Conservation (phyloP, 108 stramenopile species). For the Ochromonas danica region DNA sequence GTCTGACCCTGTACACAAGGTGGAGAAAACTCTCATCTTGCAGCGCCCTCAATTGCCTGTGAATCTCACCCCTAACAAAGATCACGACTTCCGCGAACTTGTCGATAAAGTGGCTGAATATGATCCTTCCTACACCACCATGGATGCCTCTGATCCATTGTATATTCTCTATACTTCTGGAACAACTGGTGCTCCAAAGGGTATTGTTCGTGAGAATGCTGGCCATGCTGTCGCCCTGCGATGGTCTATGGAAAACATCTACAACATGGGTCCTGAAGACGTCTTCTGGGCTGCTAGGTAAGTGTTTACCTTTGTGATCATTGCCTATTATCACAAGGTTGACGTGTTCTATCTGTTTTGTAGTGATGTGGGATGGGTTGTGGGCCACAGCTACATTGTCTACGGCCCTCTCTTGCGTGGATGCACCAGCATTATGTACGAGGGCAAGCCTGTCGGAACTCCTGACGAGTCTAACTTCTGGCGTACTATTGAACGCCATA, state of each 20-base stretch:
- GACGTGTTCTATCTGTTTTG: background rate
- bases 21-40: conserved; percentile 56
- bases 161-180: conserved; percentile 71
- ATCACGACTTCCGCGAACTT: conserved; percentile 49
- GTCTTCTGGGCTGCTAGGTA: conserved; percentile 65
- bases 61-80: conserved; percentile 39
- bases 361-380: conserved; percentile 62
- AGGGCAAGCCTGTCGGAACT: conserved; percentile 74
- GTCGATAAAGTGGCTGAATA: conserved; percentile 30
- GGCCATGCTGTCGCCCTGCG: conserved; percentile 65
- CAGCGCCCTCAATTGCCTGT: conserved; percentile 48
- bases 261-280: conserved; percentile 62
- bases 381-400: conserved; percentile 66
- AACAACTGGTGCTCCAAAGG: conserved; percentile 74
- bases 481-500: conserved; percentile 64
- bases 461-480: conserved; percentile 74
- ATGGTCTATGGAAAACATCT: conserved; percentile 65
- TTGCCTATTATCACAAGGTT: background rate
- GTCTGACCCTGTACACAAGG: conserved; percentile 37
- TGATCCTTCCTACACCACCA: conserved; percentile 43
- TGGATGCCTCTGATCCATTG: conserved; percentile 60
- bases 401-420: conserved; percentile 72
- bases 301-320: background rate
- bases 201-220: conserved; percentile 68
- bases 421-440: conserved; percentile 67